Base-by-base conservation (phyloP, 495 filamentous ascomycete species). In the Cryomyces antarcticus region DNA sequence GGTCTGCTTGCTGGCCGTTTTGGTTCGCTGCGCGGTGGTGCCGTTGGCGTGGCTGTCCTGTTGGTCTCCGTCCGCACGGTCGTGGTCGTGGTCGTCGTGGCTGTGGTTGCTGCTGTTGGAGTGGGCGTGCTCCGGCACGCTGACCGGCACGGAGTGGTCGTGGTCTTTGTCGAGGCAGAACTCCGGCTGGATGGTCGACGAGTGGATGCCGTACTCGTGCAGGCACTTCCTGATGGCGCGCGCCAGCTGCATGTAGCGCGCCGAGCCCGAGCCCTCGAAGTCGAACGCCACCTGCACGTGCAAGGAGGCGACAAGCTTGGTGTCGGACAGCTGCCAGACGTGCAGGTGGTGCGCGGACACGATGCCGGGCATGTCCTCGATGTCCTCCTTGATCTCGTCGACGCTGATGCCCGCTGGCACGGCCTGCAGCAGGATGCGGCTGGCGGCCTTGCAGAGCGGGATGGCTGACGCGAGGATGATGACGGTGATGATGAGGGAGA, bases 171-270 rank as follows among this genome's bases (percentile, higher is more conserved):
- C 67, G 1, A 73, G 65, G 48, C 78, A 80, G 57, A 89, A 97
- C 56, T 97, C 89, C 3, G 92, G 92, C 61, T 97, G 89, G 48
- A 97, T 95, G 6, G 89, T 97, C 4, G 83, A 85, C n/a, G 82
- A 89, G 62, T 96, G 89, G 47, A 97, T 95, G 10, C 89, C 89
- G 50, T 93, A 93, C 11, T 75, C 89, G 54, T 96, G 89, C 12
- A 97, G 71, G 56, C 89, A 97, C 33, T 71, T 73, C 10, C 86
- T 67, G 13, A 92, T 78, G 45, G 73, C 73, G 39, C 69, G 71
- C 7, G 85, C 84, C 30, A 97, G 73, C 40, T 73, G 67, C 92
- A 96, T 97, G 56, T 94, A 97, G 42, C 75, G 68, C 55, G 78
- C 77, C 1, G 73, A 80, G 5, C 76, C 75, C 37, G 75, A 73